Base-by-base conservation (phyloP, 768 basidiomycete species). In the Rhizopogon roseolus region DNA sequence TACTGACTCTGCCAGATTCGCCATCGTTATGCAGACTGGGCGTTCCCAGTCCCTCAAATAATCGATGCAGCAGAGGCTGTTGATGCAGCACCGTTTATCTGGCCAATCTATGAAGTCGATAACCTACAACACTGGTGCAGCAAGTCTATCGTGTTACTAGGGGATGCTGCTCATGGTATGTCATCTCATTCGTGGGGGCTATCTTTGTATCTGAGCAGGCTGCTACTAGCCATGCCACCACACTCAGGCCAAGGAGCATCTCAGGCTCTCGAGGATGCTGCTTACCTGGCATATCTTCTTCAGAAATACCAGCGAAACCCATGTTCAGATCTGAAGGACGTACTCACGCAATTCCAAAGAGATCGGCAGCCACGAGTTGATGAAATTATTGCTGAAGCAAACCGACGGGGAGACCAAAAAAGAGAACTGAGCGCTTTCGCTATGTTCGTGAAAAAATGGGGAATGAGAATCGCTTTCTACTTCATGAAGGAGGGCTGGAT, bases 81-180 rank as follows among this genome's bases (percentile, higher is more conserved):
- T 7, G 55, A 55, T 0, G 52, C 57, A 3, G 40, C 58, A 13
- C 50, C 63, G 14, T 56, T 66, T 14, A 27, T 70, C 34, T 70
- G 64, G 66, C 67, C 66, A n/a, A 36, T 66, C 19, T 70, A 59
- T 19, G 58, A 59, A 42, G 57, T 66, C 5, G 54, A 53, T 27
- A 68, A 54, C 42, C 57, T 68, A 40, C 53, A 60, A 38, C 56
- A 28, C 27, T 64, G 64, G 66, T 56, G 66, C 38, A 59, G 66
- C 48, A 54, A 50, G 43, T 58, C 58, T 8, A 58, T 63, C 32
- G 60, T 70, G 6, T 60, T 68, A n/a, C 57, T 70, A 22, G 67
- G 67, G 2, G 68, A 68, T n/a, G 66, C 66, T 43, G 66, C 64
- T 42, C 66, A 70, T 55, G 66, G 66, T 68, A 49, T 3, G 63